These are phyloP conservation scores for Nicotiana tabacum DNA, from an alignment of 257 asterid species.

Conservation along the genomic window DNA sequence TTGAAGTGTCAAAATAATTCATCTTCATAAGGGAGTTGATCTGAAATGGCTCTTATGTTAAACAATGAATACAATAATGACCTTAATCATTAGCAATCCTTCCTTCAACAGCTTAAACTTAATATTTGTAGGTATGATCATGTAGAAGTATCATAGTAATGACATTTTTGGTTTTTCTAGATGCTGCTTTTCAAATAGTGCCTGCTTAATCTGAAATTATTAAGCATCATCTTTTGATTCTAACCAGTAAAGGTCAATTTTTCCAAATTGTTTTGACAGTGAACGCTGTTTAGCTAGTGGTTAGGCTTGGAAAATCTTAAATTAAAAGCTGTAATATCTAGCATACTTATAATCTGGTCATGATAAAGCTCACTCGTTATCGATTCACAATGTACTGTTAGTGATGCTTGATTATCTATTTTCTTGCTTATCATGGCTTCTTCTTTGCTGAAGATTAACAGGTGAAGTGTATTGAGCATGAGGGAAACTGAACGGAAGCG, in stretches of 20 bases:
- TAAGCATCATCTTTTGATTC: not conserved
- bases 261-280: not conserved
- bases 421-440: conserved; percentile 11
- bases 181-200: not conserved
- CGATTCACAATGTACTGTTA: not conserved
- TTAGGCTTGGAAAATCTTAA: not conserved
- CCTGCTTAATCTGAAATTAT: not conserved
- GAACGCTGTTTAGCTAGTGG: not conserved
- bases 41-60: not conserved
- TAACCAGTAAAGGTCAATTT: not conserved
- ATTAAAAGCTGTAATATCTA: not conserved
- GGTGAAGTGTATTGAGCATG: conserved; percentile 40
- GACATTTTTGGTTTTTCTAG: not conserved
- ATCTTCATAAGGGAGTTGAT: not conserved
- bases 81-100: not conserved
- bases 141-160: conserved; percentile 12
- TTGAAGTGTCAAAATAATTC: not conserved
- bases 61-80: not conserved
- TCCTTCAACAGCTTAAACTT: not conserved
- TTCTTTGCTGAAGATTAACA: conserved; percentile 25
- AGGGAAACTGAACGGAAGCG: conserved; percentile 66
- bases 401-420: not conserved
- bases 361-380: not conserved
- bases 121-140: not conserved
- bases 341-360: not conserved